A percentile compares a stretch with the other conserved stretches of the same genome.
Evolutionary conservation across 2,329 filamentous ascomycete genomes (phyloP).

Genomic region (Fusarium domesticum): DNA sequence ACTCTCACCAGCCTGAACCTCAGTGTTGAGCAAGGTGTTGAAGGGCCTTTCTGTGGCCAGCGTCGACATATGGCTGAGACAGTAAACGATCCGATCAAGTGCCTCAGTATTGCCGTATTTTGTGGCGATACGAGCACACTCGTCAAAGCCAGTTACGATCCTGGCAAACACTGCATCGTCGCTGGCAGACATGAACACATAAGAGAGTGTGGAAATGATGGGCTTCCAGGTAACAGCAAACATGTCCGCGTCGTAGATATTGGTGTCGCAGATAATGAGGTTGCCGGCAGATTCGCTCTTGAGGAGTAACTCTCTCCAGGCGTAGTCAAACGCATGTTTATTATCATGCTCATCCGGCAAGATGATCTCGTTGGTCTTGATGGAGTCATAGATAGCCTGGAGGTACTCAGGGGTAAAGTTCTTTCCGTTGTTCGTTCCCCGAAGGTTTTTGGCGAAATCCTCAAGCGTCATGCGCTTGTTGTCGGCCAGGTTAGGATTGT

Average conservation of each 20-base stretch:
- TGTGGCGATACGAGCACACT: slow-evolving; percentile 89
- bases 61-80: slow-evolving; percentile 85
- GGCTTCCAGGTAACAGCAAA: slow-evolving; percentile 95
- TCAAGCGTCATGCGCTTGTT: slow-evolving; percentile 79
- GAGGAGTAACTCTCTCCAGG: slow-evolving; percentile 89
- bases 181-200: slow-evolving; percentile 98
- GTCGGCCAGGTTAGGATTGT: slow-evolving; percentile 83
- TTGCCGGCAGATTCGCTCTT: slow-evolving; percentile 76
- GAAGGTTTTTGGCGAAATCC: slow-evolving; percentile 84
- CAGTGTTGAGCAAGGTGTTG: slow-evolving; percentile 88
- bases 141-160: slow-evolving; percentile 91
- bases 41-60: slow-evolving; percentile 72
- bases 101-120: slow-evolving; percentile 81
- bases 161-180: slow-evolving; percentile 94
- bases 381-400: slow-evolving; percentile 83
- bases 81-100: slow-evolving; percentile 89
- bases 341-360: slow-evolving; percentile 96
- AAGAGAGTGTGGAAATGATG: slow-evolving; percentile 89
- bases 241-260: slow-evolving; percentile 96
- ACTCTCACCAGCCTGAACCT: slow-evolving; percentile 87
- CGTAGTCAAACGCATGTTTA: slow-evolving; percentile 92
- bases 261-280: slow-evolving; percentile 79
- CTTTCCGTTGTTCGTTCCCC: slow-evolving; percentile 80
- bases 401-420: slow-evolving; percentile 85
- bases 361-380: slow-evolving; percentile 92